Evolutionary conservation across 2,329 filamentous ascomycete species (phyloP), one percentile per base, ranked within the genome.

Genomic region (Scedosporium aurantiacum): DNA sequence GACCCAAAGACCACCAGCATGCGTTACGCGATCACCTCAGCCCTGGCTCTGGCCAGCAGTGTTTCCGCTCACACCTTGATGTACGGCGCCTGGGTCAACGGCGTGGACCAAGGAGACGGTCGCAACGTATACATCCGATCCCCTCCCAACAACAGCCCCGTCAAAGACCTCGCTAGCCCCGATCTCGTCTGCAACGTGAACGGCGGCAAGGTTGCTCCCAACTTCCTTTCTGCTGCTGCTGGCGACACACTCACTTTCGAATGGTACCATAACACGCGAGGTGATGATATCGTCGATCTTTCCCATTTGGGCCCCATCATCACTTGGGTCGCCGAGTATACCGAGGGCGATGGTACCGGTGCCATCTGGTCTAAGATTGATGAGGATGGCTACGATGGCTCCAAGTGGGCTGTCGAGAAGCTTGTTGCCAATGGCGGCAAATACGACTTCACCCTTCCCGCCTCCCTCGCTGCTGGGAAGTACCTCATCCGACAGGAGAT

Each of bases 401-500:
- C 56, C 27, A 65, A 78, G 75, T 78, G 76, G 76, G 73, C 72
- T 57, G 71, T 75, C 43, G 71, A 74, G 65, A 72, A 77, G 50
- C 71, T 84, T 67, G 79, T 79, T 65, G 66, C 72, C 66, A 76
- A 78, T 71, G 75, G 76, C 67, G 79, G 79, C 72, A 78, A 74
- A 67, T 74, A 74, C 68, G 75, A 74, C 62, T 74, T 81, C 63
- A 77, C 72, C 18, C 74, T 82, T 52, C 80, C 80, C 58, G 67
- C 70, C 55, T 63, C 63, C 62, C 74, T 82, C 54, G 75, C 74
- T 28, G 69, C 76, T 25, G 79, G 79, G 62, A 78, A 81, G 72
- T 82, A 82, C 68, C 73, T 82, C 61, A 68, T 82, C 64, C 78
- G 80, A 60, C 78, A 82, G 68, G 80, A 82, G 70, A 81, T 81